These are phyloP conservation scores for Colletotrichum phormii DNA, from an alignment of 2,329 filamentous ascomycete genomes.

Conservation along the genomic window DNA sequence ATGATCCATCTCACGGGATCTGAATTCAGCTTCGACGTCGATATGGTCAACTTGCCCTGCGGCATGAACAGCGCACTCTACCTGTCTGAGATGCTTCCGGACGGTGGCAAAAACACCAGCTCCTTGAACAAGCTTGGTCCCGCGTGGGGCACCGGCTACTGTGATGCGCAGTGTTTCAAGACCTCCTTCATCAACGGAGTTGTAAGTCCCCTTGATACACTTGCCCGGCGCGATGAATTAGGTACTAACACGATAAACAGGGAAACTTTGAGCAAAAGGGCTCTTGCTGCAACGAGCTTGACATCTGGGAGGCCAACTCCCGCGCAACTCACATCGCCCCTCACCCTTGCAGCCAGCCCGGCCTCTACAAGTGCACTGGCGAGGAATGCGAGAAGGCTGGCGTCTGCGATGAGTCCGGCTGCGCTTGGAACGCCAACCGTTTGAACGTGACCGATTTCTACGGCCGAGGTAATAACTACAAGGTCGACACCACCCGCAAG, in stretches of 20 bases:
- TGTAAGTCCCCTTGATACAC: constrained; percentile 49
- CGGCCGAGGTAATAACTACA: constrained; percentile 38
- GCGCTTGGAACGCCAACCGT: constrained; percentile 50
- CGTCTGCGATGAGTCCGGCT: constrained; percentile 53
- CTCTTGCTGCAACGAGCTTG: constrained; percentile 76
- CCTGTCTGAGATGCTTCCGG: constrained; percentile 70
- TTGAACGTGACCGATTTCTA: constrained; percentile 39
- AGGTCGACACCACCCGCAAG: constrained; percentile 42
- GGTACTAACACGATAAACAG: constrained; percentile 43
- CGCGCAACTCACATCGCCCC: constrained; percentile 69
- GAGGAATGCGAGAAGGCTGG: constrained; percentile 43
- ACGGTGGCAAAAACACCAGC: constrained; percentile 66
- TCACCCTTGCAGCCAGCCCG: constrained; percentile 64
- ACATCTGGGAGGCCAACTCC: constrained; percentile 74
- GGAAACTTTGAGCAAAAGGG: constrained; percentile 68
- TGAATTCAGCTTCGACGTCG: constrained; percentile 75
- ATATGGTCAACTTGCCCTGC: constrained; percentile 72
- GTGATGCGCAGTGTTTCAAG: constrained; percentile 66
- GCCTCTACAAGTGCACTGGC: constrained; percentile 52
- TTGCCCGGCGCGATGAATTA: constrained; percentile 40
- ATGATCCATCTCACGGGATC: constrained; percentile 67
- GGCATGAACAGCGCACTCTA: constrained; percentile 76
- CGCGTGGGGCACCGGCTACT: constrained; percentile 71
- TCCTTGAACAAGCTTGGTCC: constrained; percentile 66
- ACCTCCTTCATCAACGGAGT: constrained; percentile 57